Conservation (phyloP, 1,284 basidiomycete species). For the Cryptococcus neoformans region DNA sequence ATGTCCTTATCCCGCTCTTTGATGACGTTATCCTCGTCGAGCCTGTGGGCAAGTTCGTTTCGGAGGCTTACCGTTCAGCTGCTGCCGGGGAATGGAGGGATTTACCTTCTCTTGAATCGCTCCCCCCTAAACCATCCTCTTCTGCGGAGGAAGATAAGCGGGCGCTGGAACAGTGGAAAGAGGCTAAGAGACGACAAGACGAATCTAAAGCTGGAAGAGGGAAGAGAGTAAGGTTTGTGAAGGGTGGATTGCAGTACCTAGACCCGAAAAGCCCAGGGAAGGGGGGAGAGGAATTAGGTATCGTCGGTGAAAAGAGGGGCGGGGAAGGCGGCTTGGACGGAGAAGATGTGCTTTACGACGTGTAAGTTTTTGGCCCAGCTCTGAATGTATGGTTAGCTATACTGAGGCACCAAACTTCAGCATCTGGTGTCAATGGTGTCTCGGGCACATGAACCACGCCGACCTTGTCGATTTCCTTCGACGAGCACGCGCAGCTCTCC, state of each 20-base stretch:
- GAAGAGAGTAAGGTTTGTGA: conserved; percentile 77
- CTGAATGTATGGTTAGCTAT: background rate
- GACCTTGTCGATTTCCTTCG: conserved; percentile 75
- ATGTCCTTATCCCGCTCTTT: conserved; percentile 78
- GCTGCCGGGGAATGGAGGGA: conserved; percentile 61
- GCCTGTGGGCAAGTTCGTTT: conserved; percentile 73
- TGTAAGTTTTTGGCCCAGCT: conserved; percentile 29
- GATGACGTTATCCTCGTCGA: conserved; percentile 83
- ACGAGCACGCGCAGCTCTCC: conserved; percentile 54
- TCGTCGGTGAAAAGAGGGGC: conserved; percentile 32
- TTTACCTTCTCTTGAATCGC: conserved; percentile 16
- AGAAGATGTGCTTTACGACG: conserved; percentile 43
- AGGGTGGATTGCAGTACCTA: conserved; percentile 71
- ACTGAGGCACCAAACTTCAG: conserved; percentile 14
- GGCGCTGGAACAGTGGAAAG: conserved; percentile 13
- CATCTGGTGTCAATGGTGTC: conserved; percentile 94
- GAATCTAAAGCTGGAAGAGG: conserved; percentile 50
- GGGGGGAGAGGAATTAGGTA: conserved; percentile 29
- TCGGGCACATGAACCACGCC: conserved; percentile 68
- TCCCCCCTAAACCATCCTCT: background rate
- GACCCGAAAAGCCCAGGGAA: conserved; percentile 59
- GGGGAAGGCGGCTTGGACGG: conserved; percentile 23
- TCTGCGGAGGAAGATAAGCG: background rate
- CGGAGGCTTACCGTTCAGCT: conserved; percentile 61
- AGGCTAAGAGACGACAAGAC: conserved; percentile 39